Percentiles rank a stretch among this genome's conserved stretches.
These are phyloP conservation scores for Rhynchosporium agropyri DNA, from an alignment of 2,329 filamentous ascomycete species.

Conservation along the genomic window DNA sequence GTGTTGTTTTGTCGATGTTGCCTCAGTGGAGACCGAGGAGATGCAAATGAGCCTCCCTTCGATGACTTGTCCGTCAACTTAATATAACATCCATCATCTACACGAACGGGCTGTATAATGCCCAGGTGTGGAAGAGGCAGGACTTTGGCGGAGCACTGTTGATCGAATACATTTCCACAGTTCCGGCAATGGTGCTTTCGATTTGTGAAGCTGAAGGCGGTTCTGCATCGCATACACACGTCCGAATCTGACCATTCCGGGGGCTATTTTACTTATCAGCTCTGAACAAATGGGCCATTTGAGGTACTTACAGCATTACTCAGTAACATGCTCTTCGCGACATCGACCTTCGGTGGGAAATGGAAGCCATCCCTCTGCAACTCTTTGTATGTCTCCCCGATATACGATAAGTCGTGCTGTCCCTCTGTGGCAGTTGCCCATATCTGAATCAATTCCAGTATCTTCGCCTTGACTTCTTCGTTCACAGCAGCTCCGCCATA, in stretches of 20 bases:
- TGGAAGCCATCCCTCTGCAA: conserved; percentile 83
- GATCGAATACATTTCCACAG: conserved; percentile 96
- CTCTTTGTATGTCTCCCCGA: conserved; percentile 82
- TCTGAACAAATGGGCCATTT: neutral
- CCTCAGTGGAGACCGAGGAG: conserved; percentile 55
- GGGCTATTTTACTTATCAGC: conserved; percentile 56
- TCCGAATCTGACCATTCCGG: conserved; percentile 98
- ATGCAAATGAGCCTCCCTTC: conserved; percentile 45
- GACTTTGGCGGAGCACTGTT: conserved; percentile 88
- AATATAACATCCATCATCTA: conserved; percentile 93
- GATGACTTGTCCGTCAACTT: conserved; percentile 80
- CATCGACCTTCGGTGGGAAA: conserved; percentile 83
- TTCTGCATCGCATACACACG: conserved; percentile 97
- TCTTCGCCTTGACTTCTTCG: conserved; percentile 83
- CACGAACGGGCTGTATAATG: conserved; percentile 86
- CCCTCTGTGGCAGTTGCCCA: conserved; percentile 92
- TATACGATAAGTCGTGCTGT: conserved; percentile 79
- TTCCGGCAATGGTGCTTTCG: conserved; percentile 98
- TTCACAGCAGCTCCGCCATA: conserved; percentile 76
- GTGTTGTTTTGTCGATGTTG: conserved; percentile 56
- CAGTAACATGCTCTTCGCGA: conserved; percentile 97
- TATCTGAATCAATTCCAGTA: conserved; percentile 88
- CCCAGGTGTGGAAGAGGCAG: conserved; percentile 89
- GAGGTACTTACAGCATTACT: conserved; percentile 76
- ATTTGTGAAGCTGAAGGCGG: conserved; percentile 95